These are phyloP conservation scores for Emergomyces orientalis DNA, from an alignment of 2,329 filamentous ascomycete genomes.

Conservation along the genomic window DNA sequence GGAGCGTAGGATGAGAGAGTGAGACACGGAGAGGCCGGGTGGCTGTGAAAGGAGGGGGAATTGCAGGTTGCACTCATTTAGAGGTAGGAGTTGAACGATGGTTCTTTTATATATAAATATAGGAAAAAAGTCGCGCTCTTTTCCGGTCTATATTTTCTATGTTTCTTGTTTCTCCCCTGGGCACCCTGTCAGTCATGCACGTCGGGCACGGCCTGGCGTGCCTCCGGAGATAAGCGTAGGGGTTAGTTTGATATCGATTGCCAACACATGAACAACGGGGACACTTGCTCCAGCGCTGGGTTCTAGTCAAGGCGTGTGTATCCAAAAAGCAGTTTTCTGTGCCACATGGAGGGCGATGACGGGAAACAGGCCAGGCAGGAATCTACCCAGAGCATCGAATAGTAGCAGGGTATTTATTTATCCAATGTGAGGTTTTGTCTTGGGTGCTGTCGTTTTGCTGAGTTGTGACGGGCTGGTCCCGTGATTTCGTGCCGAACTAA, in stretches of 20 bases:
- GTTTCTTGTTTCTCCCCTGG: neutral
- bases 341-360: constrained; percentile 1
- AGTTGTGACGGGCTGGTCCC: constrained; percentile 1
- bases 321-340: constrained; percentile 1
- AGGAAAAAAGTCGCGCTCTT: neutral
- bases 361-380: neutral
- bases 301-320: constrained; percentile 1
- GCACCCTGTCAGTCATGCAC: neutral
- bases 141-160: neutral
- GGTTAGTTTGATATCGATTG: constrained; percentile 2
- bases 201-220: constrained; percentile 1
- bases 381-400: neutral
- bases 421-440: neutral
- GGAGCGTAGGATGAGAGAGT: neutral
- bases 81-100: neutral
- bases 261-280: neutral
- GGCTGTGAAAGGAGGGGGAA: constrained; percentile 17
- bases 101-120: neutral
- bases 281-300: neutral
- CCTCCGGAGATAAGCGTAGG: neutral
- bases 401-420: neutral
- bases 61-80: constrained; percentile 9
- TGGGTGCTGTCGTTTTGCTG: constrained; percentile 2
- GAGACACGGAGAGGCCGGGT: constrained; percentile 24
- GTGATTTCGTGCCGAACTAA: neutral